phyloP scores from a whole-genome alignment of 257 asterid species.

The Solanum virginianum region DNA sequence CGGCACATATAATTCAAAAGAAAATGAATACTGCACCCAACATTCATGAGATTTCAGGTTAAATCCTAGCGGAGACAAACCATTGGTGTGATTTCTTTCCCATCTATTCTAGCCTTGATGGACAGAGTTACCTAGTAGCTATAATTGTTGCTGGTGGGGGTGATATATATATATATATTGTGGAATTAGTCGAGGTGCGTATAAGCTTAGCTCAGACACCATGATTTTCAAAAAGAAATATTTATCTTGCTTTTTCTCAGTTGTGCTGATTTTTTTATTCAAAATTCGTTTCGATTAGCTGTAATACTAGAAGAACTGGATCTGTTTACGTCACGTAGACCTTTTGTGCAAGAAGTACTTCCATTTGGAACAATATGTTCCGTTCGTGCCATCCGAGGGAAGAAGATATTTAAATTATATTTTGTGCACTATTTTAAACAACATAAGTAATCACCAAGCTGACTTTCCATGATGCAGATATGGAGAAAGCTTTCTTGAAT shows the following conservation, averaged over 20 bases:
- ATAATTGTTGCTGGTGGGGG: neutral
- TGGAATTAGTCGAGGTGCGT: neutral
- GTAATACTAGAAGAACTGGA: neutral
- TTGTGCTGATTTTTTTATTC: neutral
- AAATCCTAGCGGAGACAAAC: neutral
- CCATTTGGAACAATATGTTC: neutral
- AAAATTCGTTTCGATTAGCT: neutral
- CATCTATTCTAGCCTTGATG: neutral
- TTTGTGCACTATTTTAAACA: neutral
- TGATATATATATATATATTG: no score
- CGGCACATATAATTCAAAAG: neutral
- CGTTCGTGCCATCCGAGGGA: neutral
- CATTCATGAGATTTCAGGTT: no score
- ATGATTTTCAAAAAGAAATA: neutral
- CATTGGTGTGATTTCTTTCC: neutral
- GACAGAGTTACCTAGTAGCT: neutral
- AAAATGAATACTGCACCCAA: neutral
- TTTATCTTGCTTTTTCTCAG: neutral
- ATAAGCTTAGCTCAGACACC: neutral
- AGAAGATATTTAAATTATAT: neutral
- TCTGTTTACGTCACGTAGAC: neutral
- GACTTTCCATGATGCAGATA: slow-evolving; percentile 19
- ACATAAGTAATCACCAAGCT: neutral
- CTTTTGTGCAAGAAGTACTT: neutral
- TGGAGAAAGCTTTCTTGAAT: slow-evolving; percentile 43